Base-by-base conservation (phyloP, 1,284 basidiomycete genomes). In the Ganoderma meredithae region DNA sequence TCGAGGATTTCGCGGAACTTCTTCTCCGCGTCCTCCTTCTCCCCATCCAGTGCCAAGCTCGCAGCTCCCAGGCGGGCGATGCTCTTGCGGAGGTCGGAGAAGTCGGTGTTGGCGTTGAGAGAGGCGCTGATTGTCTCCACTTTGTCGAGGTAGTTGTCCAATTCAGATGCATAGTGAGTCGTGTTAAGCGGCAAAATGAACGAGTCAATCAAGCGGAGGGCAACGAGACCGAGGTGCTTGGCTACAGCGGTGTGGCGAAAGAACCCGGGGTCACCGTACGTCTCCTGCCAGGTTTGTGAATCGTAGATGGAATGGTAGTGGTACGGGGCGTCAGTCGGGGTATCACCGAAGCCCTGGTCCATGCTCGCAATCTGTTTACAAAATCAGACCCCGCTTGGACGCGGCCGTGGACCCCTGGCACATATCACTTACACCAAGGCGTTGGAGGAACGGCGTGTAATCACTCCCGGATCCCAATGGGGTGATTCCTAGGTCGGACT, bases 251-350 rank as follows among this genome's bases (percentile, higher is more conserved):
- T 87, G 77, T 94, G 92, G 47, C 87, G 85, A 70, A 85, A 79
- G 80, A 93, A 95, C 6, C 84, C 85, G 1, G 91, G 89, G 76
- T 95, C 94, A 61, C 87, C 91, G 71, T 88, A 95, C 39, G 83
- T 76, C 72, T 91, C 87, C 78, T 91, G 87, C 91, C 90, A 95
- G 61, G 82, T 80, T 73, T 89, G 85, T 15, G 87, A 86, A 79
- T 95, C 94, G 77, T 89, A 95, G 73, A 93, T 84, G 12, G 89
- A 90, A 76, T 91, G 89, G 75, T 92, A 93, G 75, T 93, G 92
- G 75, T 93, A 93, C 3, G 90, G 87, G 1, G 93, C 83, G 73
- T 93, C 91, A 59, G 79, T 79, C 19, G 76, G 75, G 22, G 84
- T 83, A 6, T 75, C 75, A 1, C 76, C 74, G 71, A 90, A 91